A percentile compares a stretch with the other conserved stretches of the same genome.
Evolutionary conservation across 768 basidiomycete species (phyloP).

Genomic region (Mrakia hoshinonis): DNA sequence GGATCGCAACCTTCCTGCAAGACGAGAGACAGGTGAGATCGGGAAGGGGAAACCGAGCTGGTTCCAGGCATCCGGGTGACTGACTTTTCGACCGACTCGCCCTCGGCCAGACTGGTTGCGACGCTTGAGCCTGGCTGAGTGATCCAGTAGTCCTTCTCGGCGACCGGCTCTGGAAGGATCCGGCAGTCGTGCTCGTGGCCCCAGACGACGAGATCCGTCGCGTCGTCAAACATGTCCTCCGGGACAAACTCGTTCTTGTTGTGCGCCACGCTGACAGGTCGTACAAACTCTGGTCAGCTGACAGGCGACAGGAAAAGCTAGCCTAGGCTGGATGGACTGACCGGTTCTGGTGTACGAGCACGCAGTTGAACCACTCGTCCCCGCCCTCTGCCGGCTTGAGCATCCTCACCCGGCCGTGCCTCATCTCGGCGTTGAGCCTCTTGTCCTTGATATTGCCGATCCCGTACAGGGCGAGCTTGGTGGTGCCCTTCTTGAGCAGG

Average conservation of each 20-base stretch:
- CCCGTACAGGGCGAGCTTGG: constrained; percentile 83
- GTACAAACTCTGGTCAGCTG: not conserved
- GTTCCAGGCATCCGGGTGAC: constrained; percentile 29
- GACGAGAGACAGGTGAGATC: not conserved
- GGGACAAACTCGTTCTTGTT: constrained; percentile 91
- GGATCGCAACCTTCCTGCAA: constrained; percentile 75
- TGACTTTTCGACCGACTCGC: constrained; percentile 85
- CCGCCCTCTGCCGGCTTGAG: constrained; percentile 80
- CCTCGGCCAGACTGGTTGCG: constrained; percentile 87
- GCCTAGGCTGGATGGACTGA: constrained; percentile 38
- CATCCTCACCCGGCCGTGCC: constrained; percentile 90
- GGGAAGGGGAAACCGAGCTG: not conserved
- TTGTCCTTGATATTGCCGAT: constrained; percentile 95
- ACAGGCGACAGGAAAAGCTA: not conserved
- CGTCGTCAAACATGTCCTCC: constrained; percentile 95
- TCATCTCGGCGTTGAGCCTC: constrained; percentile 89
- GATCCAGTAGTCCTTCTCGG: constrained; percentile 83
- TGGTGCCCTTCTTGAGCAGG: constrained; percentile 78
- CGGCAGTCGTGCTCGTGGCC: constrained; percentile 98
- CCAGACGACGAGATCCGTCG: constrained; percentile 88
- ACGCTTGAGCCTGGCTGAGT: constrained; percentile 91
- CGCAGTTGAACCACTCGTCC: constrained; percentile 87
- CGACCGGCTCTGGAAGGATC: constrained; percentile 78
- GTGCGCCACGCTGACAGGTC: constrained; percentile 65
- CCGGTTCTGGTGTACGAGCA: constrained; percentile 95